These are phyloP conservation scores for Zygosaccharomyces pseudorouxii DNA, from an alignment of 805 yeast species.

Conservation along the genomic window DNA sequence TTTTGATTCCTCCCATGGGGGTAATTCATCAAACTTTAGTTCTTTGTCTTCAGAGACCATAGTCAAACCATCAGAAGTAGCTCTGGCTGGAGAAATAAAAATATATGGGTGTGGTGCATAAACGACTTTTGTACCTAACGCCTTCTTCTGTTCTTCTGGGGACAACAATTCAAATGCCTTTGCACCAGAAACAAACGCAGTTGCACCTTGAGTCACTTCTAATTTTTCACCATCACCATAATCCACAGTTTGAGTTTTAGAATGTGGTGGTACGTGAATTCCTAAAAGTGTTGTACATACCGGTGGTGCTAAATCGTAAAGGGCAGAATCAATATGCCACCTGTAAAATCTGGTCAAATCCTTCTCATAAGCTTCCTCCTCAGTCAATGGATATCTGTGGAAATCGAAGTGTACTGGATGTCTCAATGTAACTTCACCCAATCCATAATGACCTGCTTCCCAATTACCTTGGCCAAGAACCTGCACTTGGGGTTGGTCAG, in stretches of 20 bases:
- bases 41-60: slow-evolving; percentile 81
- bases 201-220: slow-evolving; percentile 76
- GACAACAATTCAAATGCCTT: slow-evolving; percentile 64
- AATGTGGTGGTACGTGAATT: slow-evolving; percentile 66
- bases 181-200: slow-evolving; percentile 84
- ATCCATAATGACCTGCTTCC: slow-evolving; percentile 54
- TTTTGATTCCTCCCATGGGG: slow-evolving; percentile 77
- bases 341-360: slow-evolving; percentile 79
- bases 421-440: slow-evolving; percentile 54
- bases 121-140: slow-evolving; percentile 71
- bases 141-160: slow-evolving; percentile 67
- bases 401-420: slow-evolving; percentile 83
- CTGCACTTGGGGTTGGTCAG: slow-evolving; percentile 83
- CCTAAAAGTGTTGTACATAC: slow-evolving; percentile 81
- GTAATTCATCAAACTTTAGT: slow-evolving; percentile 58
- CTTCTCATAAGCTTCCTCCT: slow-evolving; percentile 54
- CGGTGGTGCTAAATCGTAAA: slow-evolving; percentile 83
- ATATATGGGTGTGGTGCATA: slow-evolving; percentile 94
- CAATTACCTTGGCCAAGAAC: slow-evolving; percentile 80
- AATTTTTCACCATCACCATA: slow-evolving; percentile 66
- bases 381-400: slow-evolving; percentile 62
- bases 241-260: slow-evolving; percentile 57
- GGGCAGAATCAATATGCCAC: slow-evolving; percentile 92
- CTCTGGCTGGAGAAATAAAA: slow-evolving; percentile 72
- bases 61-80: slow-evolving; percentile 81